phyloP scores from a whole-genome alignment of 2,329 filamentous ascomycete genomes.

The Clarireedia paspali region DNA sequence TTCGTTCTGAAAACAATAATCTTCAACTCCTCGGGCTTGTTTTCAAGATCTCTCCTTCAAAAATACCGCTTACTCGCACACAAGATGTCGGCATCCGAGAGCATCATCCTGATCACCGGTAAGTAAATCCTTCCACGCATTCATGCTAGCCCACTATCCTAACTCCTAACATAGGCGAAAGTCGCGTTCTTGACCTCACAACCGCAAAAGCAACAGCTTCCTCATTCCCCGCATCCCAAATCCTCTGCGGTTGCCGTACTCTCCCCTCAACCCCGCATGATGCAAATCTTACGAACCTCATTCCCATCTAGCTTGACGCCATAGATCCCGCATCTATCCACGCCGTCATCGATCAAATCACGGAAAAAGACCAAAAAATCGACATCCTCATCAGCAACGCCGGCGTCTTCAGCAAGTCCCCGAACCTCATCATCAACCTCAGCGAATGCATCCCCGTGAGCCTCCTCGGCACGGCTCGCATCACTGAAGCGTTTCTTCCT shows the following conservation, averaged over 20 bases:
- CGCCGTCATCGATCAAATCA: conserved; percentile 5
- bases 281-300: not conserved
- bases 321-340: conserved; percentile 12
- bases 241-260: not conserved
- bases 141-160: not conserved
- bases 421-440: conserved; percentile 10
- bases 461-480: conserved; percentile 22
- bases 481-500: conserved; percentile 29
- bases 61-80: too few relatives aligned
- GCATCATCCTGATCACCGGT: not conserved
- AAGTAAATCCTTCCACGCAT: not conserved
- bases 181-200: not conserved
- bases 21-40: not conserved
- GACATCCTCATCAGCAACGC: conserved; percentile 21
- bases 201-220: not conserved
- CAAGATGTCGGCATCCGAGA: not conserved
- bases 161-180: not conserved
- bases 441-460: conserved; percentile 23
- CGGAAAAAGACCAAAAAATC: conserved; percentile 8
- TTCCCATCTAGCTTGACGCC: conserved; percentile 10
- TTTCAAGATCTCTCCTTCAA: too few relatives aligned
- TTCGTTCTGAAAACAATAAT: too few relatives aligned
- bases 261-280: not conserved
- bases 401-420: conserved; percentile 3
- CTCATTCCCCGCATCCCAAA: not conserved